Evolutionary conservation across 768 basidiomycete genomes (phyloP).

Genomic region (Suillus fuscotomentosus): DNA sequence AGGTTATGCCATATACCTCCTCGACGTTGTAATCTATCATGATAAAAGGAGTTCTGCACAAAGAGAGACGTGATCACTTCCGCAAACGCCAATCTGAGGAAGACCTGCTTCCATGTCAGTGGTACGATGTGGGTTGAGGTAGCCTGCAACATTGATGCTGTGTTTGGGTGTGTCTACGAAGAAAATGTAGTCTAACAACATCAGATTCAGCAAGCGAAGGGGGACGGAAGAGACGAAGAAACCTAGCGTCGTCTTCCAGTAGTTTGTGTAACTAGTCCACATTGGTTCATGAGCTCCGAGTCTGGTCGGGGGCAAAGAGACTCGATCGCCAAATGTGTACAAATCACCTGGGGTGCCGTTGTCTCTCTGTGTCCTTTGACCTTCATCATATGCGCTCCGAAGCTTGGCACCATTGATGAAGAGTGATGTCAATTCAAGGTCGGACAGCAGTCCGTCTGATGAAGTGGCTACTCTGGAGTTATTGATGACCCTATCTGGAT

Average conservation of each 20-base stretch:
- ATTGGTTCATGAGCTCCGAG: conserved; percentile 71
- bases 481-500: conserved; percentile 72
- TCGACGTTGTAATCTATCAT: conserved; percentile 8
- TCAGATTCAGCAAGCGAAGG: conserved; percentile 9
- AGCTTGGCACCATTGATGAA: conserved; percentile 32
- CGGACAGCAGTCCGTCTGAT: conserved; percentile 68
- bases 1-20: conserved; percentile 6
- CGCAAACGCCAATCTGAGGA: conserved; percentile 76
- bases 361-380: conserved; percentile 27
- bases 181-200: conserved; percentile 82
- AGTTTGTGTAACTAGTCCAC: conserved; percentile 88
- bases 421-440: conserved; percentile 53
- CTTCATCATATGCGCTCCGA: conserved; percentile 70
- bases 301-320: conserved; percentile 35
- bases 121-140: conserved; percentile 61
- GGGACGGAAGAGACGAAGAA: conserved; percentile 12
- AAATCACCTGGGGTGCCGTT: conserved; percentile 15
- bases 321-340: conserved; percentile 53
- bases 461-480: conserved; percentile 61
- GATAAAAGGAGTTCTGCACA: conserved; percentile 53
- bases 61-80: conserved; percentile 86
- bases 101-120: conserved; percentile 68
- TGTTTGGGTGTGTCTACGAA: conserved; percentile 47
- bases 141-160: conserved; percentile 40
- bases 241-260: conserved; percentile 85